Percentiles rank a stretch among this genome's conserved stretches.
phyloP scores from a whole-genome alignment of 192 early-diverging fungal genomes.

The Mortierella claussenii region DNA sequence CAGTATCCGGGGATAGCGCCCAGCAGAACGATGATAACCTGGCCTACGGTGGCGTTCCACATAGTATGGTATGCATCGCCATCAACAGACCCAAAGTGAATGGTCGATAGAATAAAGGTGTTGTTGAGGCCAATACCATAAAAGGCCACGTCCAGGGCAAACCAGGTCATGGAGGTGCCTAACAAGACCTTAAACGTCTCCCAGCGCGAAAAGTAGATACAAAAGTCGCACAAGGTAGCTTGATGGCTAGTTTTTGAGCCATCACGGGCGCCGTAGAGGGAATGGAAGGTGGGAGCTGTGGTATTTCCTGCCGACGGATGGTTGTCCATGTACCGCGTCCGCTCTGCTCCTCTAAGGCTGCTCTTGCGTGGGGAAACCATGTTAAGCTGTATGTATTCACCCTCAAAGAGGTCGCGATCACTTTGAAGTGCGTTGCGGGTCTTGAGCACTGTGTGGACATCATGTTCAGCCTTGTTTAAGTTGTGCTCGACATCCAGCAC shows the following conservation, averaged over 20 bases:
- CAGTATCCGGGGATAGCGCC: constrained; percentile 74
- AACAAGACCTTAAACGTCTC: constrained; percentile 77
- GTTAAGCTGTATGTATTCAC: not conserved
- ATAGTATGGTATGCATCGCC: constrained; percentile 20
- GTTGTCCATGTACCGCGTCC: not conserved
- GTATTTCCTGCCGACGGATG: not conserved
- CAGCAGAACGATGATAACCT: constrained; percentile 37
- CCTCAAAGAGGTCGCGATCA: constrained; percentile 17
- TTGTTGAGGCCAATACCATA: constrained; percentile 55
- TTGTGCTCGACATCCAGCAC: constrained; percentile 57
- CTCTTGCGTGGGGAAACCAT: constrained; percentile 17
- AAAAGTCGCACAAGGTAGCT: constrained; percentile 13
- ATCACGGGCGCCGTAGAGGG: not conserved
- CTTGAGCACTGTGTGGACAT: constrained; percentile 37
- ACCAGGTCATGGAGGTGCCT: constrained; percentile 74
- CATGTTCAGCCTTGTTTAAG: constrained; percentile 32
- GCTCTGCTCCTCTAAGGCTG: not conserved
- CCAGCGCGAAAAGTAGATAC: constrained; percentile 72
- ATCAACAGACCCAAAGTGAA: constrained; percentile 7
- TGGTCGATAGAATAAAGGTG: constrained; percentile 30
- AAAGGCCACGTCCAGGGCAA: constrained; percentile 68
- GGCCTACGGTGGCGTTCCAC: constrained; percentile 39
- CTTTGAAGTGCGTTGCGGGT: constrained; percentile 33
- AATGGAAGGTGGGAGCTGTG: not conserved
- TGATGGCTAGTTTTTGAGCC: not conserved